A percentile compares a stretch with the other conserved stretches of the same genome.
These are phyloP conservation scores for Amoeboaphelidium occidentale DNA, from an alignment of 371 early-diverging fungal species.

Conservation along the genomic window DNA sequence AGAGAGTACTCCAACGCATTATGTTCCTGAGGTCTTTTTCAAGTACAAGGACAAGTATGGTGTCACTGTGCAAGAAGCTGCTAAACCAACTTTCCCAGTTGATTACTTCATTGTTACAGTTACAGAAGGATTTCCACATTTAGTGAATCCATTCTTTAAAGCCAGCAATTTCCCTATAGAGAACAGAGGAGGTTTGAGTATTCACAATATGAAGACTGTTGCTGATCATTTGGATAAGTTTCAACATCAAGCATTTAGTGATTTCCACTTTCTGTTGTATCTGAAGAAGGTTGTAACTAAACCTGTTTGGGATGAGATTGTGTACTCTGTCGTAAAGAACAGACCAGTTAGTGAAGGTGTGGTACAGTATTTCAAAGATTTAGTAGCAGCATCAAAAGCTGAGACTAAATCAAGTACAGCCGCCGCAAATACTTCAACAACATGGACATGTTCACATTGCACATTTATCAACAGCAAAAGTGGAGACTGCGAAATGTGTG, in stretches of 20 bases:
- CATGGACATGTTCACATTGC: slow-evolving; percentile 71
- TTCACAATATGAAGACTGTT: slow-evolving; percentile 3
- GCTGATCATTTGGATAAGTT: slow-evolving; percentile 4
- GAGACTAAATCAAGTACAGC: slow-evolving; percentile 9
- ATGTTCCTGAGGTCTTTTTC: slow-evolving; percentile 90
- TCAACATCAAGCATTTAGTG: slow-evolving; percentile 25
- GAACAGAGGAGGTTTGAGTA: slow-evolving; percentile 26
- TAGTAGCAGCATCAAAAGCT: slow-evolving; percentile 4
- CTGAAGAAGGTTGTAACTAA: slow-evolving; percentile 15
- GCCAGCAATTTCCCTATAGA: slow-evolving; percentile 36
- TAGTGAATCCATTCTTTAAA: slow-evolving; percentile 45
- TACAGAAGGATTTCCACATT: slow-evolving; percentile 80
- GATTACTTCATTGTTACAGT: slow-evolving; percentile 87
- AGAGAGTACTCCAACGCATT: slow-evolving; percentile 41
- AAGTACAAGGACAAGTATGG: slow-evolving; percentile 82
- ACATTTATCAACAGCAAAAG: slow-evolving; percentile 55
- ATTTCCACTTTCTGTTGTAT: slow-evolving; percentile 61
- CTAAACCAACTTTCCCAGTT: slow-evolving; percentile 79
- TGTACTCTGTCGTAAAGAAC: slow-evolving; percentile 42
- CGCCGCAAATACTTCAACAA: slow-evolving; percentile 10
- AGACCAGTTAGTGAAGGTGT: slow-evolving; percentile 18
- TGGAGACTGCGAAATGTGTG: slow-evolving; percentile 80
- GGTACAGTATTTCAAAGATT: slow-evolving; percentile 8
- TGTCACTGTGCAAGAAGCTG: slow-evolving; percentile 44
- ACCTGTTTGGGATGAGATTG: slow-evolving; percentile 36